Evolutionary conservation across 495 filamentous ascomycete species (phyloP), one percentile per base, ranked within the genome.

Genomic region (Penicillium waksmanii): DNA sequence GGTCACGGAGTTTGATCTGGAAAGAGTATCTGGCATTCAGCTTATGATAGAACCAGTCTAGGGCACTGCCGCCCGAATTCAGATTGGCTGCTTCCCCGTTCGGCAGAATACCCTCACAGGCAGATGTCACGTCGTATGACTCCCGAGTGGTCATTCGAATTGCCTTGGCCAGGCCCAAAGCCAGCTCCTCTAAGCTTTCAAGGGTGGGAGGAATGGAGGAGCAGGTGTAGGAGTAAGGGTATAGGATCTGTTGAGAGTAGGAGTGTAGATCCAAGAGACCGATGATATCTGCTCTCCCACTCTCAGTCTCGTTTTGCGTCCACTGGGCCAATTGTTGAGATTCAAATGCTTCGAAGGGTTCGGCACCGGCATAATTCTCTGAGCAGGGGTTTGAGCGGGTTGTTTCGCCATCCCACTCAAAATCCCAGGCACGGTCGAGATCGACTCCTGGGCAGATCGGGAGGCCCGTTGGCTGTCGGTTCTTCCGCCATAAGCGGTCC

Each of bases 21-120:
- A 96, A 98, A 25, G 91, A 87, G 66, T 89, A 95, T 35, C 79
- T 84, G n/a, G 94, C 89, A 44, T 83, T 77, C 33, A 97, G 73
- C 64, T 95, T 89, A 56, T 95, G 92, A 69, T 97, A 97, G 74
- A 98, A 96, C 86, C 91, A 98, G 73, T 98, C 95, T 44, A 98
- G 85, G 8, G 91, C 91, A 40, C 91, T 93, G 13, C 95, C 95
- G 13, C 94, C 93, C 2, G 74, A 69, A 18, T 66, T 73, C 13
- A 70, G 64, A 49, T 84, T 83, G 2, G 82, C 76, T 54, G 92
- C 40, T 18, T 65, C 54, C 7, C 65, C 43, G 3, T 62, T 52
- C 0, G 56, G 62, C 10, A 89, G 82, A 49, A 89, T 89, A 2
- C 93, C 93, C 69, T 96, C 91, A 56, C 95, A 98, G 5, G 95